phyloP scores from a whole-genome alignment of 108 stramenopile species.

The Aurantiochytrium sp. region DNA sequence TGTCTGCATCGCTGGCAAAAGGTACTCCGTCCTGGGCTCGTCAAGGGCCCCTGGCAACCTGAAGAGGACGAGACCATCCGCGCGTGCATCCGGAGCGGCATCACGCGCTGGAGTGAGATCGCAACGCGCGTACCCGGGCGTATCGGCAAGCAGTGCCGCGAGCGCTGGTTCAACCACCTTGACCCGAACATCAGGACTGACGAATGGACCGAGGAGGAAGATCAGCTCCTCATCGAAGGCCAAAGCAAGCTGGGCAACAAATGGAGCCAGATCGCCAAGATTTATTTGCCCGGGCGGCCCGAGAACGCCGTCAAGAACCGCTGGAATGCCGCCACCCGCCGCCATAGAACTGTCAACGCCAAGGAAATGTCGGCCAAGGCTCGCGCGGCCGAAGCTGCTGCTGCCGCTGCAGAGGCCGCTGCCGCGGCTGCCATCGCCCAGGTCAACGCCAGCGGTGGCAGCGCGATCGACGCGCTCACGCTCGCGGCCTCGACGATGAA shows the following conservation, averaged over 20 bases:
- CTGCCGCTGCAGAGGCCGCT: not conserved
- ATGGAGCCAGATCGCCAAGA: slow-evolving; percentile 84
- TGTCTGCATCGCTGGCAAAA: slow-evolving; percentile 99
- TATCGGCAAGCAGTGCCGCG: slow-evolving; percentile 97
- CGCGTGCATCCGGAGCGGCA: slow-evolving; percentile 21
- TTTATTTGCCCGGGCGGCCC: slow-evolving; percentile 60
- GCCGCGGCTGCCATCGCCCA: not conserved
- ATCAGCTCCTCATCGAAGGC: slow-evolving; percentile 65
- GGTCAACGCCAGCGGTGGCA: not conserved
- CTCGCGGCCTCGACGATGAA: not conserved
- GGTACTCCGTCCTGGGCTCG: slow-evolving; percentile 87
- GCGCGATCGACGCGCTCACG: not conserved
- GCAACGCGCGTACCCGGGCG: slow-evolving; percentile 55
- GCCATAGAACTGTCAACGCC: not conserved
- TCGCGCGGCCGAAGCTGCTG: not conserved
- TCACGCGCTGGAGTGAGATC: slow-evolving; percentile 37
- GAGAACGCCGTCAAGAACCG: slow-evolving; percentile 51
- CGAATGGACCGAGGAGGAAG: slow-evolving; percentile 78
- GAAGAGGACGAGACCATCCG: slow-evolving; percentile 75
- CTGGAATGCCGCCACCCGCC: slow-evolving; percentile 23
- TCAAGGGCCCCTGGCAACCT: slow-evolving; percentile 93
- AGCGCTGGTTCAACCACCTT: slow-evolving; percentile 96
- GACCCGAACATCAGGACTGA: slow-evolving; percentile 63
- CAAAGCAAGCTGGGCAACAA: slow-evolving; percentile 72
- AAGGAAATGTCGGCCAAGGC: not conserved